Evolutionary conservation across 768 basidiomycete genomes (phyloP).

Genomic region (Mycena crocata): DNA sequence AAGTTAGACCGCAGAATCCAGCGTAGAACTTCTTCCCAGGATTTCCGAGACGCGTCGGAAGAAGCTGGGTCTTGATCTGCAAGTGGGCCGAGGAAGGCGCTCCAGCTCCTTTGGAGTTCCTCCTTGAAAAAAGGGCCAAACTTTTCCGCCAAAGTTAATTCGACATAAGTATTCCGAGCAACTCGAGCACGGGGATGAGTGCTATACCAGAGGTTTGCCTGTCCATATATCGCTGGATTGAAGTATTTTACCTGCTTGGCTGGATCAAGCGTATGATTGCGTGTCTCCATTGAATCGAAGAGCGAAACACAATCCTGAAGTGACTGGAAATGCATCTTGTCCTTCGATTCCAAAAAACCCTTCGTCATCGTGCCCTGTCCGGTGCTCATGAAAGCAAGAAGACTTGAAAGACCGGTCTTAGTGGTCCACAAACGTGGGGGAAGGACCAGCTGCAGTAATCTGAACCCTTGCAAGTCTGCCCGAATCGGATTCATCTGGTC

Average conservation of each 20-base stretch:
- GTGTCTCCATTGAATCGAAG: neutral
- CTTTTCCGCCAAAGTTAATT: constrained; percentile 9
- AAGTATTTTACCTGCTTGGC: neutral
- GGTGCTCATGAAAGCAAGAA: constrained; percentile 15
- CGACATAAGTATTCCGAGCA: neutral
- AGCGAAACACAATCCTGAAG: neutral
- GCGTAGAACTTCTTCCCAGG: constrained; percentile 5
- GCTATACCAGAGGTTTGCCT: constrained; percentile 4
- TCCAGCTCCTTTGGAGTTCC: constrained; percentile 1
- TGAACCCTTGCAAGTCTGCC: neutral
- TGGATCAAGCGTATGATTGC: neutral
- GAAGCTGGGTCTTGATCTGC: constrained; percentile 14
- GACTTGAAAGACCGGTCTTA: constrained; percentile 1
- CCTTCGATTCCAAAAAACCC: neutral
- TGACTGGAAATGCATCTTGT: neutral
- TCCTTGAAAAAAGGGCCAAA: constrained; percentile 5
- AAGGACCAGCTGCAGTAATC: neutral
- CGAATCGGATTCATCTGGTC: constrained; percentile 23
- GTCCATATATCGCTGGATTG: constrained; percentile 15
- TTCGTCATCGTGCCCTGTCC: constrained; percentile 1
- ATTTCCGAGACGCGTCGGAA: neutral
- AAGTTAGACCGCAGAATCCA: constrained; percentile 6
- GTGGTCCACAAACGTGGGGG: neutral
- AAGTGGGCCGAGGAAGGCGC: constrained; percentile 7
- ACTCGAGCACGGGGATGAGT: neutral